A percentile compares a stretch with the other conserved stretches of the same genome.
phyloP scores from a whole-genome alignment of 352 stramenopile genomes.

The Pythium chondricola region DNA sequence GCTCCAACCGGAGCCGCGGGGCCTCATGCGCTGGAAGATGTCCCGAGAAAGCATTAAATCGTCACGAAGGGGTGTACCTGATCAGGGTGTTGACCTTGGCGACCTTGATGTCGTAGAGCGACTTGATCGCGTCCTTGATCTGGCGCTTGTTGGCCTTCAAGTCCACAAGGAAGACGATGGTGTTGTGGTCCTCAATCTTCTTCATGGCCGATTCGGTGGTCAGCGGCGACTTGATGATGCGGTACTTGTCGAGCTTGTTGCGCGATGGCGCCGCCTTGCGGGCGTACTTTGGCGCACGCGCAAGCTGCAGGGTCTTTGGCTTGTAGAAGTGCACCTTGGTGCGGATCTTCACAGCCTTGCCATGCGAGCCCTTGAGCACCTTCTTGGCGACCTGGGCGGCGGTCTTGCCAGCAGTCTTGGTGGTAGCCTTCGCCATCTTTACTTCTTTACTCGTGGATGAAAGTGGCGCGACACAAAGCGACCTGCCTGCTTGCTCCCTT shows the following conservation, averaged over 20 bases:
- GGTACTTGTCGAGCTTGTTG: constrained; percentile 98
- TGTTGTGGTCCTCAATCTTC: constrained; percentile 99
- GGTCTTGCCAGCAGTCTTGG: constrained; percentile 89
- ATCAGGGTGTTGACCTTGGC: constrained; percentile 99
- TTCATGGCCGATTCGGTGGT: constrained; percentile 99
- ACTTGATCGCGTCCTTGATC: constrained; percentile 99
- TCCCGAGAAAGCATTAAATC: constrained; percentile 30
- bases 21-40: constrained; percentile 9
- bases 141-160: constrained; percentile 99
- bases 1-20: constrained; percentile 20
- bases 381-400: constrained; percentile 92
- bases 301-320: constrained; percentile 95
- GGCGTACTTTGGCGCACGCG: constrained; percentile 95
- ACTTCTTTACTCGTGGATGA: constrained; percentile 50
- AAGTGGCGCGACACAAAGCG: too few relatives aligned
- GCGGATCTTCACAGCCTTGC: constrained; percentile 98
- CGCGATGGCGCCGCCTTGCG: constrained; percentile 90
- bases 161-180: constrained; percentile 99
- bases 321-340: constrained; percentile 99
- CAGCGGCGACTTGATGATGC: constrained; percentile 99
- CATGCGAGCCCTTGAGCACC: constrained; percentile 94
- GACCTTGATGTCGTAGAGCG: constrained; percentile 99
- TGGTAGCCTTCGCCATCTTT: constrained; percentile 74
- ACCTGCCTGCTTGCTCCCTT: too few relatives aligned
- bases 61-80: constrained; percentile 89